Evolutionary conservation across 352 stramenopile genomes (phyloP).

Genomic region (Phytopythium ostracodes): DNA sequence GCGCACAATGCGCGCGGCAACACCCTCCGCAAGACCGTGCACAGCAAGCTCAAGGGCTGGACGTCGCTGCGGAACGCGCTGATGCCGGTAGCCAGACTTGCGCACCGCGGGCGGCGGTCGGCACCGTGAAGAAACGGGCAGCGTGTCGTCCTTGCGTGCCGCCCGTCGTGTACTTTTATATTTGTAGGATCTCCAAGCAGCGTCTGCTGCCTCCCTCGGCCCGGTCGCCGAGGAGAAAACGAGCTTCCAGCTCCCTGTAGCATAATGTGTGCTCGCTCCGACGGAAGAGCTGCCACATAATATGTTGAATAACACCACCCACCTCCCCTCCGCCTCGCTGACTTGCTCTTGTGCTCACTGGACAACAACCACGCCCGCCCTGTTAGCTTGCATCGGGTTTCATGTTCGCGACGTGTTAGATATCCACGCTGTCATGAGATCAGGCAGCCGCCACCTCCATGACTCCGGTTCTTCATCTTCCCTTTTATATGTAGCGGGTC

Average conservation of each 20-base stretch:
- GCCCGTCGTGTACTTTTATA: constrained; percentile 3
- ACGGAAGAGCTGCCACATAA: constrained; percentile 4
- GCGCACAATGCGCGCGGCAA: constrained; percentile 16
- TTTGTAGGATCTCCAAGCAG: background rate
- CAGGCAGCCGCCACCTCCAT: background rate
- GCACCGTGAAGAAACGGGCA: background rate
- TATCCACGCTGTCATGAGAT: background rate
- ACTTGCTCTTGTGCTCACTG: background rate
- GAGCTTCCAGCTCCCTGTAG: background rate
- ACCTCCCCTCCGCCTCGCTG: background rate
- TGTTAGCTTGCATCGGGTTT: background rate
- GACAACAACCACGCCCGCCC: background rate
- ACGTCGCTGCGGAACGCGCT: constrained; percentile 14
- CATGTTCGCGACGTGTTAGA: background rate
- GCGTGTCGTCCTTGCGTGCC: background rate
- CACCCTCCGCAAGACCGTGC: constrained; percentile 21
- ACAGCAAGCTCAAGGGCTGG: constrained; percentile 39
- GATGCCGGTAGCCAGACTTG: background rate
- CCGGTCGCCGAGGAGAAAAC: background rate
- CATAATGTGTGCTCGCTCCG: constrained; percentile 1
- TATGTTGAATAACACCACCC: background rate
- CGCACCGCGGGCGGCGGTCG: background rate
- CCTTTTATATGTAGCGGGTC: background rate
- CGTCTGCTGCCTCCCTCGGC: background rate
- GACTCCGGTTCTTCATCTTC: background rate